phyloP scores from a whole-genome alignment of 257 asterid genomes.

The Paraleonurus japonicus region DNA sequence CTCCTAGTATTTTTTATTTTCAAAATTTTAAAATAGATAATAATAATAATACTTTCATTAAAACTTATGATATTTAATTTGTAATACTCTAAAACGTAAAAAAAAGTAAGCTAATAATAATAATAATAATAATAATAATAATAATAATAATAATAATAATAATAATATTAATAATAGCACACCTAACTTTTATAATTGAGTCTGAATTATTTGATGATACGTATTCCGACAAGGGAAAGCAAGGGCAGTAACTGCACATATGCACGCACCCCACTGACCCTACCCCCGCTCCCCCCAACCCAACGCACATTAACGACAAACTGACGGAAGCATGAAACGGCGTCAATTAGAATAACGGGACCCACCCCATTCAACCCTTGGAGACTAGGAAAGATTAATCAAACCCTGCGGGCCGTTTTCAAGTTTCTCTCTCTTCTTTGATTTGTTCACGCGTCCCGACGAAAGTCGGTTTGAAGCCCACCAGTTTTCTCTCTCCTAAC shows the following conservation, averaged over 20 bases:
- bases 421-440: constrained; percentile 19
- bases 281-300: background rate
- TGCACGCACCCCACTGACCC: constrained; percentile 8
- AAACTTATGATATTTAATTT: too few species aligned
- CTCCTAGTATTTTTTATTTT: too few species aligned
- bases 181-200: background rate
- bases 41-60: too few species aligned
- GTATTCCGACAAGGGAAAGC: constrained; percentile 12
- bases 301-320: constrained; percentile 15
- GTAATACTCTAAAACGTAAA: too few species aligned
- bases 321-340: constrained; percentile 22
- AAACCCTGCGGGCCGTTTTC: constrained; percentile 33
- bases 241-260: constrained; percentile 8
- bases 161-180: too few species aligned
- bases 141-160: too few species aligned
- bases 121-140: too few species aligned
- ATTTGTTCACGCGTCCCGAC: constrained; percentile 31
- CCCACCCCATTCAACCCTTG: constrained; percentile 29
- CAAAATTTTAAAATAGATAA: too few species aligned
- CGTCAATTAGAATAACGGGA: constrained; percentile 18
- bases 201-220: background rate
- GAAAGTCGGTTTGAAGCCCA: constrained; percentile 36
- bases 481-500: background rate
- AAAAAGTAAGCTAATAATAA: too few species aligned
- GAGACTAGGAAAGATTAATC: too few species aligned